These are phyloP conservation scores for Podospora pseudoanserina DNA, from an alignment of 495 filamentous ascomycete species.

Conservation along the genomic window DNA sequence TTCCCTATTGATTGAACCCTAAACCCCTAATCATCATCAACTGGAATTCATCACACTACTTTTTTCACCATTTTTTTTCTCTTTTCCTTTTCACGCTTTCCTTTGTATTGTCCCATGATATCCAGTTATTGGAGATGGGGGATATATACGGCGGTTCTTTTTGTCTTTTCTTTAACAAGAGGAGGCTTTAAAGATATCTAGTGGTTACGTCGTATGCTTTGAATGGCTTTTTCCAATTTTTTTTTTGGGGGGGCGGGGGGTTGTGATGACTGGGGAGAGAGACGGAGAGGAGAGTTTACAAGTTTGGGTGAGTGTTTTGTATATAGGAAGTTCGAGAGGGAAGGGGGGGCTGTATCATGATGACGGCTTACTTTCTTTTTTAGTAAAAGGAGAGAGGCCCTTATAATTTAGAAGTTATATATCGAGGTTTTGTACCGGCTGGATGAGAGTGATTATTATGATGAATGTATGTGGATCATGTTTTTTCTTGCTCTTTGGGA, in stretches of 20 bases:
- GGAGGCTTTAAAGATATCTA: not conserved
- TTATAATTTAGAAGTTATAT: not conserved
- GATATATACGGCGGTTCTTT: not conserved
- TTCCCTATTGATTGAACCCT: not conserved
- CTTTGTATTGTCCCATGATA: constrained; percentile 1
- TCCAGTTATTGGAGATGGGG: constrained; percentile 2
- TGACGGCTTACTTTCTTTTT: not conserved
- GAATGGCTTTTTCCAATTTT: not conserved
- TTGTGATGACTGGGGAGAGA: not conserved
- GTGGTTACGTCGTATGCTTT: not conserved
- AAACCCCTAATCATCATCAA: not conserved
- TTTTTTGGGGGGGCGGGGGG: not conserved
- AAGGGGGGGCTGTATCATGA: not conserved
- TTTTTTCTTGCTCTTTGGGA: no score
- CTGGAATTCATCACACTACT: not conserved
- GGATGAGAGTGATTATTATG: no score
- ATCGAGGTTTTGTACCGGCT: no score
- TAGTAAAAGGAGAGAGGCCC: not conserved
- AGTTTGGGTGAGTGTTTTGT: not conserved
- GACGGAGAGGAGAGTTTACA: not conserved
- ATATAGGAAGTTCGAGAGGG: not conserved
- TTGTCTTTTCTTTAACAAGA: not conserved
- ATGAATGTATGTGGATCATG: no score
- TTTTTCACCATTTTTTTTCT: not conserved
- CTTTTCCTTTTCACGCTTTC: not conserved